A percentile compares a stretch with the other conserved stretches of the same genome.
Evolutionary conservation across 1,284 basidiomycete species (phyloP).

Genomic region (Somion occarium): DNA sequence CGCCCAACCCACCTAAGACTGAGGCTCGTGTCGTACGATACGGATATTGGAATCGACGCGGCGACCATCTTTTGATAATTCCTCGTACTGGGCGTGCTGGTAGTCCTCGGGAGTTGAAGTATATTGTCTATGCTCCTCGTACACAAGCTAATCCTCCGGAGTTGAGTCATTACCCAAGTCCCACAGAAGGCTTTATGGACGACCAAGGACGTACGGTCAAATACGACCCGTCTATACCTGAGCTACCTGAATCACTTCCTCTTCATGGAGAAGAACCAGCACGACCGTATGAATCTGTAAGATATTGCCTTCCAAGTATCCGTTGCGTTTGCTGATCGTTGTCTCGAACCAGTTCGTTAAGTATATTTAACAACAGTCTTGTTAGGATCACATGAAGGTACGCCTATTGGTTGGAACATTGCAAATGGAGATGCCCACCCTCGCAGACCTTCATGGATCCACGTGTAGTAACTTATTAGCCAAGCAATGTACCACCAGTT

Average conservation of each 20-base stretch:
- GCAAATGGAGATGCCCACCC: too few species aligned
- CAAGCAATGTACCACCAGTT: too few species aligned
- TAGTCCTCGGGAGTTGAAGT: slow-evolving; percentile 29
- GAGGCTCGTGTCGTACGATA: slow-evolving; percentile 28
- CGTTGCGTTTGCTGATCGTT: background rate
- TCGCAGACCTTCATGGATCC: too few species aligned
- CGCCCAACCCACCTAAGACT: background rate
- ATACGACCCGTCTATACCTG: slow-evolving; percentile 41
- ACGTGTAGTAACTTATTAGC: too few species aligned
- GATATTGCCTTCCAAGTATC: slow-evolving; percentile 18
- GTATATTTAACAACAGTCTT: background rate
- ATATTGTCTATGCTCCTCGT: slow-evolving; percentile 59
- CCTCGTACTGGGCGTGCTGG: slow-evolving; percentile 19
- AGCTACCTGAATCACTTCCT: slow-evolving; percentile 55
- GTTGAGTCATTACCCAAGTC: slow-evolving; percentile 49
- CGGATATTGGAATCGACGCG: slow-evolving; percentile 66
- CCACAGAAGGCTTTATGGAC: slow-evolving; percentile 48
- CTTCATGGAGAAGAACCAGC: slow-evolving; percentile 44
- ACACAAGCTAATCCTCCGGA: slow-evolving; percentile 50
- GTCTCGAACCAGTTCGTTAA: background rate
- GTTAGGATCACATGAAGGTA: background rate
- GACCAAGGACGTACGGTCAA: slow-evolving; percentile 37
- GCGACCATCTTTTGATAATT: slow-evolving; percentile 52
- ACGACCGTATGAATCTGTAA: slow-evolving; percentile 53
- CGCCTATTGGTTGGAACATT: background rate